These are phyloP conservation scores for Nannochloris sp. DNA, from an alignment of 139 green algal species.

Conservation along the genomic window DNA sequence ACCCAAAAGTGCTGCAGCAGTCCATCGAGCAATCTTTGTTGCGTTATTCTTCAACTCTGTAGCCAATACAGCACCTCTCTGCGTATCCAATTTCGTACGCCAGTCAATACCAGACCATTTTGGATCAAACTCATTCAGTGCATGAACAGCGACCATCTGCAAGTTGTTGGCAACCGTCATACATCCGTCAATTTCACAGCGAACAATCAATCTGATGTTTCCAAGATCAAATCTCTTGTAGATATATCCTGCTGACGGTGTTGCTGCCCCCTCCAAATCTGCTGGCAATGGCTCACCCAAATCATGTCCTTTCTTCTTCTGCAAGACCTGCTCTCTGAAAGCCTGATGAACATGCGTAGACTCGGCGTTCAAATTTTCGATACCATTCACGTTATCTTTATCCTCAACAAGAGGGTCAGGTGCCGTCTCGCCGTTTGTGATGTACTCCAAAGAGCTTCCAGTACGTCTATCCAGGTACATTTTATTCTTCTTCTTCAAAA, in stretches of 20 bases:
- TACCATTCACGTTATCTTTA: constrained; percentile 87
- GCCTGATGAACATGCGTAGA: constrained; percentile 87
- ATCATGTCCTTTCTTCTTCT: constrained; percentile 17
- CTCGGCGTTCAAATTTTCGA: constrained; percentile 79
- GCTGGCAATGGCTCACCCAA: constrained; percentile 3
- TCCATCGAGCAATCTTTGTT: constrained; percentile 97
- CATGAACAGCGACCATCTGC: constrained; percentile 76
- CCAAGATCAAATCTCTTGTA: constrained; percentile 79
- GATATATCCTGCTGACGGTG: constrained; percentile 12
- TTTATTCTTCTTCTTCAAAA: constrained; percentile 47
- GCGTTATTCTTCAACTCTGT: constrained; percentile 98
- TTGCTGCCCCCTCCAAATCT: background rate
- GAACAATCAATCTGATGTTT: constrained; percentile 67
- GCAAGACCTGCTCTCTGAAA: constrained; percentile 81
- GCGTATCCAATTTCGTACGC: constrained; percentile 90
- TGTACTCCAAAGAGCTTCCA: constrained; percentile 64
- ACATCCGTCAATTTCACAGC: constrained; percentile 84
- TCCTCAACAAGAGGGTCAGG: constrained; percentile 65
- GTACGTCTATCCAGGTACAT: constrained; percentile 86
- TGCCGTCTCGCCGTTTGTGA: constrained; percentile 68
- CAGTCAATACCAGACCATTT: constrained; percentile 75
- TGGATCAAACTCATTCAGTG: constrained; percentile 94
- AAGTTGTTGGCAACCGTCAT: constrained; percentile 40
- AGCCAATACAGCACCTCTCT: constrained; percentile 90
- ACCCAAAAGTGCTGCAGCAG: constrained; percentile 74